Evolutionary conservation across 2,329 filamentous ascomycete species (phyloP), one percentile per base, ranked within the genome.

Genomic region (Aulographum hederae): DNA sequence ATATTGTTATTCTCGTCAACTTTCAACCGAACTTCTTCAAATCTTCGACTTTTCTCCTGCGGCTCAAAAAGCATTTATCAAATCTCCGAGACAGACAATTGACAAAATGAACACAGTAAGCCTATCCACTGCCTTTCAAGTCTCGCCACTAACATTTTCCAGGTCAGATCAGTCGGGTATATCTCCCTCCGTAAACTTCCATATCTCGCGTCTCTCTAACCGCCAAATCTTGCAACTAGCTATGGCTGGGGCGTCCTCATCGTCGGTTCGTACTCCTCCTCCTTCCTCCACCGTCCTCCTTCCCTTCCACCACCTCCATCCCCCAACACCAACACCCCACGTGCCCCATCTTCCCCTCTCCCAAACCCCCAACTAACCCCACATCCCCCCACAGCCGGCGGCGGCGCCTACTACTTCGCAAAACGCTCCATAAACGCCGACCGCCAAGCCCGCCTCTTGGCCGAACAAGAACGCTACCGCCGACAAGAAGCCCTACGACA

Each of bases 371-470:
- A 6, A 16, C 11, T 14, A 3, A 18, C 20, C 12, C 15, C 20
- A 17, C 26, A 6, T 29, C 14, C 32, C 33, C 30, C 28, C 32
- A 16, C 48, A 84, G 82, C 85, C 42, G 89, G 86, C 48, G 89
- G 73, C 41, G 80, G 77, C 39, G 84, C 86, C 46, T 98, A 95
- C 65, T 84, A 80, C 62, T 93, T 94, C 52, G 89, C 89, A 40
- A 98, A 98, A 66, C 69, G 72, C 49, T 76, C 75, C 53, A 92
- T 98, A 67, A 93, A 94, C 51, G 79, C 79, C 43, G 84, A 94
- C 56, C 79, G 86, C 40, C 65, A 69, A 38, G 61, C 70, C 37
- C 72, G 80, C 46, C 69, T 78, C 41, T 68, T 78, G 44, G 73
- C 78, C 38, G 67, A 70, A 43, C 74, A 77, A 58, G 75, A 67